Evolutionary conservation across 768 basidiomycete species (phyloP), one percentile per base, ranked within the genome.

Genomic region (Phanerodontia chrysosporium): DNA sequence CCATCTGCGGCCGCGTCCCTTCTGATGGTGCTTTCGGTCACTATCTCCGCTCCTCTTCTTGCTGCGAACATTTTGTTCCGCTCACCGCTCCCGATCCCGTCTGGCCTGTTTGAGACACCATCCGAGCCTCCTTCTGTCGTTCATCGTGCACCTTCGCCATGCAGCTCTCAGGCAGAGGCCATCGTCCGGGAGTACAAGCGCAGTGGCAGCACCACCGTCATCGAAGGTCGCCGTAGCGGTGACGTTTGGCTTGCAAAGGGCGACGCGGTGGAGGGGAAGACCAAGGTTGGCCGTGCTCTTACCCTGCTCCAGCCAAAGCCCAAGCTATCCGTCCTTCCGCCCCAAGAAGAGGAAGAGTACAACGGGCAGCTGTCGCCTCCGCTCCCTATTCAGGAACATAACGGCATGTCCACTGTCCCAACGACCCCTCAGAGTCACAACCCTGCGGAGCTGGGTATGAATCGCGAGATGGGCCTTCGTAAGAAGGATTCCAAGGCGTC

Each of bases 231-330:
- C 30, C 83, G 85, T 49, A 87, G 86, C 63, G 85, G 86, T 25
- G 88, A 90, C 64, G 83, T 90, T 28, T 89, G 89, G 89, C 71
- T 90, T 62, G 69, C 81, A 13, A 86, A 85, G 55, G 86, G 87
- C n/a, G 83, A 89, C 60, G 88, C 87, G 7, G 74, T 86, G 22
- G 84, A 86, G 51, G 85, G 85, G 1, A 87, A 84, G 69, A 73
- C 74, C 56, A 86, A 83, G 64, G 62, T 87, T 29, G 76, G 81
- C 45, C 82, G 87, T 21, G 84, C 84, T 1, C 65, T 90, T 28
- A 81, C 78, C n/a, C 78, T 90, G 73, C 77, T 90, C 30, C 71
- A 77, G 10, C 80, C 87, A 21, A 78, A 76, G 51, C 88, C 89
- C 35, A 86, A 83, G 67, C 79, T 91, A 1, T 83, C 86, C 9